phyloP scores from a whole-genome alignment of 2,329 filamentous ascomycete genomes.

The Diaporthe sp. region DNA sequence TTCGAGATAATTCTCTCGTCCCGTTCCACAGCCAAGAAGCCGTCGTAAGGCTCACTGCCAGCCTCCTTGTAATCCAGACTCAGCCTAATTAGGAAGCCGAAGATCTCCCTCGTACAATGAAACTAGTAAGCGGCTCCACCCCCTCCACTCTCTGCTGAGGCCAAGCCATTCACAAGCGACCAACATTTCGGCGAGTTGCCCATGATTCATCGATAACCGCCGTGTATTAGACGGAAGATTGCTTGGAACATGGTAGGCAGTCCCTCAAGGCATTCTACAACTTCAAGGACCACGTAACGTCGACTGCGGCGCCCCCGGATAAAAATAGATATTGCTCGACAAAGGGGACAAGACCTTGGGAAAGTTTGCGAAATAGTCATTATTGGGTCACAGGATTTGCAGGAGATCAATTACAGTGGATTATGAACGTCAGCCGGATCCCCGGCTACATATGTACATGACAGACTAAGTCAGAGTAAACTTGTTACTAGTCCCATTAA shows the following conservation, averaged over 20 bases:
- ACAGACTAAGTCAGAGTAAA: conserved; percentile 47
- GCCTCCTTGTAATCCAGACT: background rate
- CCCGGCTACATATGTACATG: background rate
- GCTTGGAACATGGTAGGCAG: too few species aligned
- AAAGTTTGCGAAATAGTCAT: background rate
- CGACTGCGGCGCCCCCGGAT: background rate
- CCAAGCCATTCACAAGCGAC: background rate
- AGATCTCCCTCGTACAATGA: background rate
- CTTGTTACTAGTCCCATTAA: conserved; percentile 57
- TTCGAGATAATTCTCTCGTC: background rate
- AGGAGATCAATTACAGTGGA: background rate
- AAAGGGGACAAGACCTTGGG: background rate
- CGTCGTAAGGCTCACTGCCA: background rate
- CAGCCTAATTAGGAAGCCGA: too few species aligned
- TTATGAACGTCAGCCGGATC: too few species aligned
- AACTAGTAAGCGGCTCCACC: background rate
- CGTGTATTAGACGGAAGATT: background rate
- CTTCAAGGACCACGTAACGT: background rate
- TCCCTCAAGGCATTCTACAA: background rate
- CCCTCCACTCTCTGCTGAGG: background rate
- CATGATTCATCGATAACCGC: background rate
- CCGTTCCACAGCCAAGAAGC: background rate
- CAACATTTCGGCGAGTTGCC: background rate
- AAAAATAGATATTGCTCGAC: background rate
- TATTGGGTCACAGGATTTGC: background rate